Evolutionary conservation across 495 filamentous ascomycete species (phyloP), one percentile per base, ranked within the genome.

Genomic region (Penicillium waksmanii): DNA sequence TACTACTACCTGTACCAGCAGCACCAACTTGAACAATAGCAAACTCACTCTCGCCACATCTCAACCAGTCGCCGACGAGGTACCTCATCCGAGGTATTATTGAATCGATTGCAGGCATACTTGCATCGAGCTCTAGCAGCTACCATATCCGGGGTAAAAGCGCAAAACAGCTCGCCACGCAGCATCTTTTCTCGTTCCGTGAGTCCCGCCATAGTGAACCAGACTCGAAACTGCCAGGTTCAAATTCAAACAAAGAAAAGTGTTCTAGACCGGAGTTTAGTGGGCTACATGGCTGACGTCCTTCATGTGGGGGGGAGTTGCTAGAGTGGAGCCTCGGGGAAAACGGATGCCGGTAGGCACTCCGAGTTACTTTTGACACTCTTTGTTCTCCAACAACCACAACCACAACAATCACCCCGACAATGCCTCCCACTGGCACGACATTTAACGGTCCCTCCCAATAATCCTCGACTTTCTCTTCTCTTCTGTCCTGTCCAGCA

Each of bases 1-100:
- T 23, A 23, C 27, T 31, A 9, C 8, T 3, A 38, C n/a, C n/a
- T n/a, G 36, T 13, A 38, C 11, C 15, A n/a, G 36, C 11, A 38
- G 19, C 17, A n/a, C 3, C 15, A 44, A 4, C 8, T 60, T 17
- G 15, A 35, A 10, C 19, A 63, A 21, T 21, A 38, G 52, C 33
- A 76, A 5, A 55, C 85, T 78, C 75, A 94, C 91, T 90, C 83
- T 71, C 83, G 85, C 84, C 84, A 93, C n/a, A 93, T 71, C 61
- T 89, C 84, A 0, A 89, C 78, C 35, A 84, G 68, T 44, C 73
- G 73, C 50, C 90, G 76, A 33, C 89, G 76, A 0, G 84, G 64
- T 1, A 83, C 74, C 3, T 87, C 83, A 0, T 81, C 81, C 5
- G 81, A 25, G 19, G 23, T 76, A 23, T 75, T 78, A 70, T 92